Evolutionary conservation across 768 basidiomycete species (phyloP), one percentile per base, ranked within the genome.

Genomic region (Amanita pallidorosea): DNA sequence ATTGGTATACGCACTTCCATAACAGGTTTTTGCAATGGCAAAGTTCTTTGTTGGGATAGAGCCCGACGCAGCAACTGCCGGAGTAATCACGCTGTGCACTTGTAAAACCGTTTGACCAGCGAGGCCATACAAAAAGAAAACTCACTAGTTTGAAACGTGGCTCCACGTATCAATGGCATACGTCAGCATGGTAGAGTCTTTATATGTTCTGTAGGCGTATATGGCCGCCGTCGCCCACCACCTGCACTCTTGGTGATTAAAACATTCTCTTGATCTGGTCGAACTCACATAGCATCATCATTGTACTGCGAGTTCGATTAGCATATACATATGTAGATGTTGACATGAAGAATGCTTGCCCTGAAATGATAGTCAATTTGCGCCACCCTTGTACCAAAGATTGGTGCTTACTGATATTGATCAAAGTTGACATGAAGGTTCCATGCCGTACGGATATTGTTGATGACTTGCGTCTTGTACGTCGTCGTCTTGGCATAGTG

Each of bases 181-280:
- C 1, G 63, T 61, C 37, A 76, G 55, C 12, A 76, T 58, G 25
- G 63, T 68, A 2, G 58, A 51, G 54, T 76, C 71, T n/a, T 60
- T 61, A 49, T 78, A 79, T 3, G 72, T 72, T 48, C 72, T 67
- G 55, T 73, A 71, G 6, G 68, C 75, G 47, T 77, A 75, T 37
- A 72, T 57, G 1, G 74, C 72, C n/a, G 75, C 70, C 51, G 68
- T 70, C 3, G 73, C 77, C 77, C 77, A 78, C 76, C 76, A 79
- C 53, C 75, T 69, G 34, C 7, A 22, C 20, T 37, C n/a, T 7
- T 18, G 8, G 20, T 40, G 18, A 40, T 20, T 20, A 17, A 11
- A 20, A 22, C 9, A 20, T 11, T 40, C 20, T 13, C 38, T 9
- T 75, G 59, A 43, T 70, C 70, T 34, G 63, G 5, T 40, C 17